Conservation (phyloP, 2,329 filamentous ascomycete genomes). For the Aspergillus proliferans region DNA sequence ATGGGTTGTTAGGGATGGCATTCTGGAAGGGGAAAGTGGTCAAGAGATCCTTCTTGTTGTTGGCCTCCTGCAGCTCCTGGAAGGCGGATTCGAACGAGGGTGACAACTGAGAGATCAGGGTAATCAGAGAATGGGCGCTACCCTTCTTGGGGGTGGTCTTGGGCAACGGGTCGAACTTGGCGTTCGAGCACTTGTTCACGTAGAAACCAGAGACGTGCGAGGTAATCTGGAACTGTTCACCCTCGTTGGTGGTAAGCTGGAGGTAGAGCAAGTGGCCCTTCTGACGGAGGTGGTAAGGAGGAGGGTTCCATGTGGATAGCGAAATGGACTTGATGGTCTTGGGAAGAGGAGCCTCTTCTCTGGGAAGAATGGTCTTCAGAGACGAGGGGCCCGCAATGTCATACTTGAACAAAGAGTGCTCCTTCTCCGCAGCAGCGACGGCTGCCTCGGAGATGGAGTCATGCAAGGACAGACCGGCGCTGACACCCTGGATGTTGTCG, state of each 20-base stretch:
- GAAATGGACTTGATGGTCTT: conserved; percentile 88
- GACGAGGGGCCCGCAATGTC: conserved; percentile 66
- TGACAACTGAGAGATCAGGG: conserved; percentile 70
- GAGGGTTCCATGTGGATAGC: conserved; percentile 92
- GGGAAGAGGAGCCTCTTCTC: conserved; percentile 60
- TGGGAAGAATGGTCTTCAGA: conserved; percentile 66
- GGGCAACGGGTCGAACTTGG: conserved; percentile 88
- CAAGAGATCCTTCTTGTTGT: conserved; percentile 77
- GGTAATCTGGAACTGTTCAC: conserved; percentile 90
- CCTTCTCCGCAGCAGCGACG: conserved; percentile 35
- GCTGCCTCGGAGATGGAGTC: conserved; percentile 60
- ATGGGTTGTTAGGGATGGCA: conserved; percentile 83
- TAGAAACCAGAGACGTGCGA: conserved; percentile 92
- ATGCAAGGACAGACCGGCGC: conserved; percentile 79
- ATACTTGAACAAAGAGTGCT: conserved; percentile 62
- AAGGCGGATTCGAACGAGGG: conserved; percentile 76
- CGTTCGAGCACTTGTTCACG: conserved; percentile 92
- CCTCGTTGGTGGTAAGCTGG: conserved; percentile 81
- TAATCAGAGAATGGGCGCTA: conserved; percentile 78
- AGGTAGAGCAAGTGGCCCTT: conserved; percentile 91
- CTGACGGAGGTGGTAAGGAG: conserved; percentile 82
- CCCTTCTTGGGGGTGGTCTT: conserved; percentile 70
- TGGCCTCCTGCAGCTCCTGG: conserved; percentile 71
- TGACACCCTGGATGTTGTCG: conserved; percentile 78
- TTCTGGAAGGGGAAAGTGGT: conserved; percentile 95